Evolutionary conservation across 2,329 filamentous ascomycete species (phyloP).

Genomic region (Cadophora sp.): DNA sequence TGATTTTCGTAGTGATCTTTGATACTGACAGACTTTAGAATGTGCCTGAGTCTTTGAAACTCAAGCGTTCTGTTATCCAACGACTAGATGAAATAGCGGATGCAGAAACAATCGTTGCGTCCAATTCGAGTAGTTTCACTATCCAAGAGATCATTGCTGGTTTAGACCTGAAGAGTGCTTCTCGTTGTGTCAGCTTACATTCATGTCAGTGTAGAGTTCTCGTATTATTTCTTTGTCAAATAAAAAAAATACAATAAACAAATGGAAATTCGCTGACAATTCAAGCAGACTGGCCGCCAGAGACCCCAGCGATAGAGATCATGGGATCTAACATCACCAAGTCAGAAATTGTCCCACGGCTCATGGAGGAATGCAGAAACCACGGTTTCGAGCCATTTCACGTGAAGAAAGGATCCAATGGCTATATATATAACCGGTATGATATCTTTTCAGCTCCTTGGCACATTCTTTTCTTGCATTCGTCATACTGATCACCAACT

Average conservation of each 20-base stretch:
- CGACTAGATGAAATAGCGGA: slow-evolving; percentile 50
- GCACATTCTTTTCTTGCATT: neutral
- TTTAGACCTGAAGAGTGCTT: slow-evolving; percentile 45
- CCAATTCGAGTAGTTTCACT: slow-evolving; percentile 56
- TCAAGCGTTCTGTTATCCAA: slow-evolving; percentile 50
- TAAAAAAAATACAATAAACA: too few species aligned
- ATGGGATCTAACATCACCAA: slow-evolving; percentile 47
- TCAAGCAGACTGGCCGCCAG: slow-evolving; percentile 48
- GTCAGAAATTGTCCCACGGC: slow-evolving; percentile 41
- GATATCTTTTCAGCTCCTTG: too few species aligned
- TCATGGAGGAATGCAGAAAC: slow-evolving; percentile 43
- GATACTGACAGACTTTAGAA: slow-evolving; percentile 14
- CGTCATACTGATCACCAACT: slow-evolving; percentile 4
- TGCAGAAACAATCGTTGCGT: slow-evolving; percentile 50
- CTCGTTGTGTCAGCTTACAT: slow-evolving; percentile 51
- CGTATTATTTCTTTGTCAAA: neutral
- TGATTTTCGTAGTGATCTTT: neutral
- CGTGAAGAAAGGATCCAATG: slow-evolving; percentile 47
- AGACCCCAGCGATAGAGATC: slow-evolving; percentile 48
- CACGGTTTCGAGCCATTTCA: slow-evolving; percentile 50
- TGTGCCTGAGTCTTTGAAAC: slow-evolving; percentile 50
- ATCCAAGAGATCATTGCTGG: slow-evolving; percentile 52
- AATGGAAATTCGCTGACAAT: neutral
- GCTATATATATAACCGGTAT: slow-evolving; percentile 50
- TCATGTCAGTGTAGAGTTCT: slow-evolving; percentile 46